Base-by-base conservation (phyloP, 371 early-diverging fungal genomes). In the Blakeslea trispora region DNA sequence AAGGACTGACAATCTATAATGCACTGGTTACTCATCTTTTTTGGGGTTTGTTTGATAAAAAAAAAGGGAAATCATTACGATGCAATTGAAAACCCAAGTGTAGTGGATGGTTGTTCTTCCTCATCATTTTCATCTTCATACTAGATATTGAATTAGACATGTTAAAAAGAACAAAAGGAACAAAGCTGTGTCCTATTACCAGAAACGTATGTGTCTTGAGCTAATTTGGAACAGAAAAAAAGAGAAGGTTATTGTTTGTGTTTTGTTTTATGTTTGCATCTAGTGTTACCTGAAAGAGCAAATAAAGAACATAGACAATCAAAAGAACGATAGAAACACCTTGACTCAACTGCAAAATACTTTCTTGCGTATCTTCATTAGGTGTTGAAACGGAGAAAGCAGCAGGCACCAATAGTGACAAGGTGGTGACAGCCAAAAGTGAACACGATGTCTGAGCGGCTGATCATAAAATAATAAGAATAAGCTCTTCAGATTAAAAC, bases 321-420 rank as follows among this genome's bases (percentile, higher is more conserved):
- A 94, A 72, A 47, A 92, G 61, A 23, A 91, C 71, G 31, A 94
- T 69, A 0, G 94, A 81, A 13, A 89, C 88, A 24, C 86, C 86
- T 23, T 88, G 86, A 43, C 86, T 86, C 50, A 94, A 60, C 1
- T 80, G 71, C 24, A 87, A 47, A 43, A 88, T 76, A n/a, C 83
- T 22, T 46, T 74, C 61, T 9, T 66, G 63, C 1, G 71, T 61
- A 24, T 53, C 53, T 18, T 47, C 45, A 37, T 60, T 52, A 43
- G 41, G 31, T 24, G 51, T 51, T 18, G 77, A 66, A 28, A 66
- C 65, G 45, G 61, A 64, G 61, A 92, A 92, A 0, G 92, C 92
- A 14, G 93, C 91, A n/a, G 95, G 95, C 18, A 94, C 73, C 52
- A 96, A 55, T 15, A 92, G 73, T 19, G 91, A 87, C 47, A 91